Percentiles rank a stretch among this genome's conserved stretches.
phyloP scores from a whole-genome alignment of 2,329 filamentous ascomycete species.

The Talaromyces amestolkiae region DNA sequence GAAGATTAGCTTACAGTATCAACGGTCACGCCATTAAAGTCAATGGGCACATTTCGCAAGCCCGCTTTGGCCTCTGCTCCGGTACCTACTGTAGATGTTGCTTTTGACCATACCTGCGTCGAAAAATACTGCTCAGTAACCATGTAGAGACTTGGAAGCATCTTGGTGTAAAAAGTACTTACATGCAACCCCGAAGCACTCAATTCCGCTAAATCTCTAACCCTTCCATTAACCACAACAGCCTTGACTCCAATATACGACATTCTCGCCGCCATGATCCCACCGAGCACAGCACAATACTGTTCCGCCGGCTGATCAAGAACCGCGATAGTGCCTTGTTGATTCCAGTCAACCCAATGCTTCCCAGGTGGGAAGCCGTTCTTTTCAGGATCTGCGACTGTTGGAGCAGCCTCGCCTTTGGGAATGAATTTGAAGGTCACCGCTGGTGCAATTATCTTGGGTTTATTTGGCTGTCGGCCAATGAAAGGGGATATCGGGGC shows the following conservation, averaged over 20 bases:
- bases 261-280: conserved; percentile 72
- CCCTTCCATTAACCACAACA: conserved; percentile 65
- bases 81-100: conserved; percentile 46
- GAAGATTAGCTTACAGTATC: conserved; percentile 35
- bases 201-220: conserved; percentile 64
- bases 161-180: neutral
- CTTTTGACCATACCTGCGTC: conserved; percentile 43
- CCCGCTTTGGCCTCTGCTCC: conserved; percentile 45
- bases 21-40: conserved; percentile 42
- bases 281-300: conserved; percentile 70
- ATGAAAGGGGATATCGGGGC: conserved; percentile 36
- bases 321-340: conserved; percentile 61
- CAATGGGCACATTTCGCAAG: conserved; percentile 41
- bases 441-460: conserved; percentile 43
- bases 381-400: conserved; percentile 27
- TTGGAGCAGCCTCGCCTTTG: conserved; percentile 50
- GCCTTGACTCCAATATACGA: conserved; percentile 59
- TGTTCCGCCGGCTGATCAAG: conserved; percentile 65
- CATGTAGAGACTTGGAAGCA: neutral
- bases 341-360: conserved; percentile 68
- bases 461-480: conserved; percentile 27
- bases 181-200: conserved; percentile 43
- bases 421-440: conserved; percentile 56
- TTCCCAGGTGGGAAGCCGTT: conserved; percentile 57
- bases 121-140: neutral